Evolutionary conservation across 441 rosid genomes (phyloP).

Genomic region (Metrosideros polymorpha): DNA sequence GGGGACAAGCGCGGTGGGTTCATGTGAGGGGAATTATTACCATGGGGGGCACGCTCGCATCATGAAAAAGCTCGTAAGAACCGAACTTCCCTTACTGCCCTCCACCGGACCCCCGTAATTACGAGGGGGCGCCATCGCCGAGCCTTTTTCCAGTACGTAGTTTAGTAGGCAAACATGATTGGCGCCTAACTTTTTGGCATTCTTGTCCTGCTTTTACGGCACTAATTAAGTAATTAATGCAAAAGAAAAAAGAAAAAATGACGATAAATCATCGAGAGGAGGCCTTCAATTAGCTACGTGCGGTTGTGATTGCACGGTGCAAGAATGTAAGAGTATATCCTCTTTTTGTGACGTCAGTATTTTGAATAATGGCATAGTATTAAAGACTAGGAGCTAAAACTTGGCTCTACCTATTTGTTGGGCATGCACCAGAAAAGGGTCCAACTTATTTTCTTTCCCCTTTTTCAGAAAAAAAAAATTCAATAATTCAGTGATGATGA

Average conservation of each 20-base stretch:
- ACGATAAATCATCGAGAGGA: background rate
- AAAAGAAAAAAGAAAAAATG: too few species aligned
- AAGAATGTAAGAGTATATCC: background rate
- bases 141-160: background rate
- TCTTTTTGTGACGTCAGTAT: background rate
- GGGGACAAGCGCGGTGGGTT: background rate
- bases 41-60: background rate
- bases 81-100: background rate
- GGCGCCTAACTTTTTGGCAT: background rate
- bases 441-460: background rate
- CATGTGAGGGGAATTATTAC: background rate
- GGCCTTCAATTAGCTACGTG: background rate
- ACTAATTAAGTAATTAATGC: background rate
- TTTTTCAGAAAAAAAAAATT: background rate
- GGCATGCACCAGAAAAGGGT: background rate
- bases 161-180: background rate
- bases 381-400: too few species aligned
- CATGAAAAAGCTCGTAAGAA: background rate
- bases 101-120: background rate
- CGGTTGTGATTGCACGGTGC: background rate
- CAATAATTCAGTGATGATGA: background rate
- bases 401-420: too few species aligned
- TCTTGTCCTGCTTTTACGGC: background rate
- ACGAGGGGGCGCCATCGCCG: background rate
- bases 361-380: background rate